Evolutionary conservation across 2,329 filamentous ascomycete species (phyloP).

Genomic region (Paracamarosporium sp.): DNA sequence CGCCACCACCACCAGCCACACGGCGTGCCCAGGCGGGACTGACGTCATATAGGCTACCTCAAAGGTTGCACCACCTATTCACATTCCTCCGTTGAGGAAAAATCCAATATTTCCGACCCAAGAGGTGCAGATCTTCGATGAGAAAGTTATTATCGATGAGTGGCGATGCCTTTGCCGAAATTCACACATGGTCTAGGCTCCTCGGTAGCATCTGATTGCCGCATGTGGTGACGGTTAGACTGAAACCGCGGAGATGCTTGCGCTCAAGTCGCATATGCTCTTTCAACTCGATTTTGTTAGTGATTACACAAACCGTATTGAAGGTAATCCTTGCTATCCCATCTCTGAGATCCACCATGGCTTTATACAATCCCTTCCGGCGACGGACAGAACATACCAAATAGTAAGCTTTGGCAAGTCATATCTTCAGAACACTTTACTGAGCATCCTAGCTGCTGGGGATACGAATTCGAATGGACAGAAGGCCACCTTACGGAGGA

Average conservation of each 20-base stretch:
- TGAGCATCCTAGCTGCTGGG: slow-evolving; percentile 60
- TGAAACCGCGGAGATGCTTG: slow-evolving; percentile 1
- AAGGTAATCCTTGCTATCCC: no score
- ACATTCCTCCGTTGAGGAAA: background rate
- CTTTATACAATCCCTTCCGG: slow-evolving; percentile 52
- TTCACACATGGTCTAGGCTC: slow-evolving; percentile 23
- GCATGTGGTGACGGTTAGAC: slow-evolving; percentile 26
- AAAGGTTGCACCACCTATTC: background rate
- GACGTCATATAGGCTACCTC: background rate
- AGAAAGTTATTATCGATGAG: slow-evolving; percentile 13
- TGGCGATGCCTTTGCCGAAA: slow-evolving; percentile 15
- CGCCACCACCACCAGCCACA: slow-evolving; percentile 3
- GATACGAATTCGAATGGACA: slow-evolving; percentile 74
- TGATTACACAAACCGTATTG: background rate
- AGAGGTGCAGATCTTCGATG: slow-evolving; percentile 11
- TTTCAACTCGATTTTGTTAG: background rate
- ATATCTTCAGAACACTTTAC: slow-evolving; percentile 14
- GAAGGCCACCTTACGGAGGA: slow-evolving; percentile 66
- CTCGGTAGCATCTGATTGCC: slow-evolving; percentile 45
- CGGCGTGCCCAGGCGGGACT: background rate
- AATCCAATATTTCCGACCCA: background rate
- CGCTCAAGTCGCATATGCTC: background rate
- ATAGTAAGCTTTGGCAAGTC: slow-evolving; percentile 41
- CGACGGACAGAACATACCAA: slow-evolving; percentile 51
- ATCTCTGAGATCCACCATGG: slow-evolving; percentile 40